Conservation (phyloP, 108 stramenopile genomes). For the Fistulifera solaris region DNA sequence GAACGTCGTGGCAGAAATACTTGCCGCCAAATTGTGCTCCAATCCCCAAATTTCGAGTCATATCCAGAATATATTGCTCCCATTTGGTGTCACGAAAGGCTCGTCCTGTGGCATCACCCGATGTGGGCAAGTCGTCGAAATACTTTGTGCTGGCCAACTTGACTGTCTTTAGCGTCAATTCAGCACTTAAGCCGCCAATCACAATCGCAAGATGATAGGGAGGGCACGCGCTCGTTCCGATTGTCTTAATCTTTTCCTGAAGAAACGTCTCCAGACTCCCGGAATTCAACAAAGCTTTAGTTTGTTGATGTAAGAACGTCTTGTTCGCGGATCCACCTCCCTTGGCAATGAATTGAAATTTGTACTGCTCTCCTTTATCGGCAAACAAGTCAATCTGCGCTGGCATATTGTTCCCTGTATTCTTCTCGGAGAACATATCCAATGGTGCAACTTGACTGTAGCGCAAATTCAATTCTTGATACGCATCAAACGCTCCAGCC, state of each 20-base stretch:
- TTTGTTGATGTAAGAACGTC: constrained; percentile 94
- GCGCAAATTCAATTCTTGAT: constrained; percentile 81
- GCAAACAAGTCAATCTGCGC: constrained; percentile 91
- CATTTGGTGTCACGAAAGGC: constrained; percentile 89
- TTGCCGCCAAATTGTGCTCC: constrained; percentile 97
- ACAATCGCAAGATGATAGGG: constrained; percentile 95
- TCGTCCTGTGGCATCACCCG: constrained; percentile 79
- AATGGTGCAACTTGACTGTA: constrained; percentile 92
- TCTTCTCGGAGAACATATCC: constrained; percentile 91
- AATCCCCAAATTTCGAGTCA: constrained; percentile 88
- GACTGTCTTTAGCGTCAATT: constrained; percentile 90
- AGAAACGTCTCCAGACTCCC: constrained; percentile 82
- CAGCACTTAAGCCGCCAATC: constrained; percentile 90
- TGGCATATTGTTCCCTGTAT: constrained; percentile 90
- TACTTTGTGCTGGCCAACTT: constrained; percentile 91
- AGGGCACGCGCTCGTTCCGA: constrained; percentile 93
- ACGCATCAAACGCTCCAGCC: constrained; percentile 86
- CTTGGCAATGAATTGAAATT: constrained; percentile 94
- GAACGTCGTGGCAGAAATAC: constrained; percentile 96
- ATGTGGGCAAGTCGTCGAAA: constrained; percentile 86
- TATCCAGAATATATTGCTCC: constrained; percentile 84
- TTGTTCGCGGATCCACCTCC: constrained; percentile 96
- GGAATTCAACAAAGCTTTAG: constrained; percentile 87
- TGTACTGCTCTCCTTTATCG: constrained; percentile 75
- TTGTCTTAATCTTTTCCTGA: constrained; percentile 87